Evolutionary conservation across 2,329 filamentous ascomycete species (phyloP), one percentile per base, ranked within the genome.

Genomic region (Nannizziopsis arthrosporioides): DNA sequence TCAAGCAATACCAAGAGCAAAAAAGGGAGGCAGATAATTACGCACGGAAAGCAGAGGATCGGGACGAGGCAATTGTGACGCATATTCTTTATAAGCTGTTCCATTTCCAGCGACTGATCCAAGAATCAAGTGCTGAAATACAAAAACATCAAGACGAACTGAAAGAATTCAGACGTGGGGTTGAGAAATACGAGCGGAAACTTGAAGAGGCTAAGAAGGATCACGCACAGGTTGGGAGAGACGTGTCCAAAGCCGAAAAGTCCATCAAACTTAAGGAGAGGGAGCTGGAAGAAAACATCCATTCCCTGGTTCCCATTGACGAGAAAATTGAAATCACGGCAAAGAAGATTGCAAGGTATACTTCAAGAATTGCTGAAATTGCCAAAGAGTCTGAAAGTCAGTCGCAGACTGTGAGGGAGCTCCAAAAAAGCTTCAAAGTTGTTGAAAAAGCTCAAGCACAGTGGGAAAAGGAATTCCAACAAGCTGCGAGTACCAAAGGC

Each of bases 51-150:
- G 84, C 84, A 1, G 84, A 92, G 47, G 87, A 96, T 64, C 81
- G 86, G 43, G 90, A 98, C 62, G 78, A 86, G 47, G 92, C 90
- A 6, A 84, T 95, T 49, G 85, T 96, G 48, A 89, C 84, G 1
- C 90, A 96, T 56, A 89, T 93, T 31, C 72, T 98, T 11, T 98
- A 90, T 90, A 96, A 95, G 68, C 74, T 98, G 1, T 96, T 87
- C 64, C 88, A 94, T 61, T 93, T 94, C 63, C 90, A 98, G 65
- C 84, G 82, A 50, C 78, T 88, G 27, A 95, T 98, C 72, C 86
- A 95, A 57, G 84, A 90, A 57, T 94, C 92, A 18, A 89, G 84
- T 56, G 81, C 80, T 39, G 82, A 92, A 59, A 98, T 98, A 50
- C 83, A 90, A 59, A 87, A 85, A 57, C 88, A 95, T 58, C 89